phyloP scores from a whole-genome alignment of 768 basidiomycete genomes.

The Stropharia rugosoannulata region DNA sequence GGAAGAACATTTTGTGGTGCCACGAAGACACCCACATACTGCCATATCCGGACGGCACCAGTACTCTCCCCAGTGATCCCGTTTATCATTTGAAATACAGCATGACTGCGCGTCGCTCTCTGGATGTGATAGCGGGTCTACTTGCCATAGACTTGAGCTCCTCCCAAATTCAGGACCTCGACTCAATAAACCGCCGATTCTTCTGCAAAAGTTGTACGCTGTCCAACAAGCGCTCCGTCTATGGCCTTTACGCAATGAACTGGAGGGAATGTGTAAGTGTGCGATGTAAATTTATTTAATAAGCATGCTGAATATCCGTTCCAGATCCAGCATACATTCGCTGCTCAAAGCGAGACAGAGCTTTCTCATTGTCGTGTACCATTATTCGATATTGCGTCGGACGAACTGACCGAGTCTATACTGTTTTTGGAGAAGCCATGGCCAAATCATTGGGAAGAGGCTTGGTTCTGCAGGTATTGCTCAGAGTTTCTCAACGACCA shows the following conservation, averaged over 20 bases:
- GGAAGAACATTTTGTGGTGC: background rate
- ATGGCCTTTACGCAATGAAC: background rate
- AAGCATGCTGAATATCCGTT: background rate
- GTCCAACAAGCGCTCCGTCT: background rate
- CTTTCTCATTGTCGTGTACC: too few relatives aligned
- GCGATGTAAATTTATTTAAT: background rate
- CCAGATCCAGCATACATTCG: background rate
- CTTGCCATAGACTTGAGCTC: background rate
- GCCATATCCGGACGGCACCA: background rate
- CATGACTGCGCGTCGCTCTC: background rate
- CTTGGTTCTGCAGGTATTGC: too few relatives aligned
- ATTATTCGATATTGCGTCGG: too few relatives aligned
- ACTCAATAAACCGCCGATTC: background rate
- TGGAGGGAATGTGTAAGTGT: slow-evolving; percentile 2
- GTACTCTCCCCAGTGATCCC: too few relatives aligned
- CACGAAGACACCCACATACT: background rate
- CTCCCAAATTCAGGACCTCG: background rate
- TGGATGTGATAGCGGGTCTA: background rate
- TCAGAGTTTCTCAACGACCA: too few relatives aligned
- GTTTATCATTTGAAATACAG: background rate
- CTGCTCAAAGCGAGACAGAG: background rate
- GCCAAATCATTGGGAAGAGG: too few relatives aligned
- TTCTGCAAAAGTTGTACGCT: background rate
- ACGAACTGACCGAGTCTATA: too few relatives aligned
- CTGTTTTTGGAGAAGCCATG: too few relatives aligned